These are phyloP conservation scores for Coprinopsis marcescibilis DNA, from an alignment of 768 basidiomycete genomes.

Conservation along the genomic window DNA sequence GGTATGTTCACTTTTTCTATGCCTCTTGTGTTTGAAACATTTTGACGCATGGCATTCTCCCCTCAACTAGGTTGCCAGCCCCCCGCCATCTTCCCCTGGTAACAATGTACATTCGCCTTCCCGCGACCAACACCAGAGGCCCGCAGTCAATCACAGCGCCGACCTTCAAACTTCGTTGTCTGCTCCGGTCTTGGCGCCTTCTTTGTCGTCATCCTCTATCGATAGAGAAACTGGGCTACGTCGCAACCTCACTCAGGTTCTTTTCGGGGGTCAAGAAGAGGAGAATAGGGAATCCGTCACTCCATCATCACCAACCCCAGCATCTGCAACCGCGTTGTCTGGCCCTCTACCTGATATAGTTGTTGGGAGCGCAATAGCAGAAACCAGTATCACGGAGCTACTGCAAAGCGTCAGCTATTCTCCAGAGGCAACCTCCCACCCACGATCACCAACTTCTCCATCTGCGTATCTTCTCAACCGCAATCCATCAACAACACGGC, in stretches of 20 bases:
- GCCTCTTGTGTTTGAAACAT: constrained; percentile 10
- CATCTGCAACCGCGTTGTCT: not conserved
- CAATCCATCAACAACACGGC: constrained; percentile 38
- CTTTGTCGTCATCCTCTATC: constrained; percentile 15
- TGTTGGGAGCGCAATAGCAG: not conserved
- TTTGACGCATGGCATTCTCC: constrained; percentile 11
- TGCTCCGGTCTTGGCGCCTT: constrained; percentile 2
- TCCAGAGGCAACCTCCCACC: constrained; percentile 8
- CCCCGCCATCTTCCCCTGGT: constrained; percentile 24
- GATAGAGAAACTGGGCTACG: constrained; percentile 33
- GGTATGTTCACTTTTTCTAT: constrained; percentile 25
- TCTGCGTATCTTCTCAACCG: constrained; percentile 32
- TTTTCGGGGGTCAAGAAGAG: constrained; percentile 55
- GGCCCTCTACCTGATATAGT: constrained; percentile 1
- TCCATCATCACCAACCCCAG: constrained; percentile 9
- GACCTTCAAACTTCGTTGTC: no score
- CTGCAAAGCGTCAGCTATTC: not conserved
- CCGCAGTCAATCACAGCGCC: constrained; percentile 9
- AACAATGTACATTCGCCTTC: not conserved
- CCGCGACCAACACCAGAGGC: constrained; percentile 12
- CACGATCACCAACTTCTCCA: constrained; percentile 21
- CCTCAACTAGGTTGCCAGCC: constrained; percentile 66
- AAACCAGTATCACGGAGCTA: constrained; percentile 3
- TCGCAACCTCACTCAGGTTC: constrained; percentile 68
- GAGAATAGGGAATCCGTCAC: constrained; percentile 17